These are phyloP conservation scores for Colletotrichum eleusines DNA, from an alignment of 2,329 filamentous ascomycete species.

Conservation along the genomic window DNA sequence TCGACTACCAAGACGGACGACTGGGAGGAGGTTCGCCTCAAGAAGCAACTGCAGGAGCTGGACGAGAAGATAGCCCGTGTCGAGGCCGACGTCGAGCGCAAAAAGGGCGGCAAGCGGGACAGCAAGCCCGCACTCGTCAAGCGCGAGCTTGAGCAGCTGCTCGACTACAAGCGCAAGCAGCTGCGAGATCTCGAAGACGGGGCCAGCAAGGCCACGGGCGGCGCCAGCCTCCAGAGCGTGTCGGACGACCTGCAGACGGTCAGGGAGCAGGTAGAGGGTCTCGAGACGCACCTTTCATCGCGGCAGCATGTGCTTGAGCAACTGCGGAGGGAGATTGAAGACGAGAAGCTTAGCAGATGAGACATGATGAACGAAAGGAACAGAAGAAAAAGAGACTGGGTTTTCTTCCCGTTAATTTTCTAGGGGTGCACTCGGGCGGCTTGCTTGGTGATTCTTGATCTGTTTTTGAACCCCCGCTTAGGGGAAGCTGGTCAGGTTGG, in stretches of 20 bases:
- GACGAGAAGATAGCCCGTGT: conserved; percentile 89
- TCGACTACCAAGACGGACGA: conserved; percentile 87
- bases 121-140: conserved; percentile 93
- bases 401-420: background rate
- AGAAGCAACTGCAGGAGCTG: conserved; percentile 90
- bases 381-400: background rate
- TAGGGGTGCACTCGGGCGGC: background rate
- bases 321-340: conserved; percentile 85
- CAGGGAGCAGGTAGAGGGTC: conserved; percentile 91
- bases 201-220: conserved; percentile 74
- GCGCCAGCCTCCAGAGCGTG: conserved; percentile 80
- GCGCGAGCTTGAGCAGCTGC: conserved; percentile 90
- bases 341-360: conserved; percentile 75
- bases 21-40: conserved; percentile 96
- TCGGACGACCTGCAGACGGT: conserved; percentile 89
- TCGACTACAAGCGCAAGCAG: conserved; percentile 93
- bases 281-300: conserved; percentile 84
- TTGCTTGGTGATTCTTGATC: conserved; percentile 5
- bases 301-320: conserved; percentile 82
- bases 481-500: conserved; percentile 19
- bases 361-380: background rate
- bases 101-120: conserved; percentile 74
- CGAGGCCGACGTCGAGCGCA: conserved; percentile 77
- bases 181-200: conserved; percentile 81
- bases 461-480: background rate